Evolutionary conservation across 1,284 basidiomycete species (phyloP).

Genomic region (Tilletia walkeri): DNA sequence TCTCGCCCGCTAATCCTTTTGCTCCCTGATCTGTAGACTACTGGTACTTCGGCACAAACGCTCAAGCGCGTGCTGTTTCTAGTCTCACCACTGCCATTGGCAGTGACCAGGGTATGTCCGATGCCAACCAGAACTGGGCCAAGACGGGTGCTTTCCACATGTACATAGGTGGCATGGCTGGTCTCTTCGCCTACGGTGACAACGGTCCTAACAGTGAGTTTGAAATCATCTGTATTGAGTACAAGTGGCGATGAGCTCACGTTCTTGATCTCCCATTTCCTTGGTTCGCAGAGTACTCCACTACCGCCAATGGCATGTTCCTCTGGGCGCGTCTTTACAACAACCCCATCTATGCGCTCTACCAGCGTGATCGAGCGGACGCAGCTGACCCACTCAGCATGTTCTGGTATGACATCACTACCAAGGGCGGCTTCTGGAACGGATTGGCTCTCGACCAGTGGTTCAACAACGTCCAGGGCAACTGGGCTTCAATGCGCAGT

Average conservation of each 20-base stretch:
- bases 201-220: slow-evolving; percentile 77
- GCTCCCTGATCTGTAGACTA: slow-evolving; percentile 59
- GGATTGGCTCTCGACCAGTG: slow-evolving; percentile 81
- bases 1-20: too few relatives aligned
- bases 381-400: slow-evolving; percentile 93
- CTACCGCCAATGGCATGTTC: slow-evolving; percentile 51
- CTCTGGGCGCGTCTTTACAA: slow-evolving; percentile 41
- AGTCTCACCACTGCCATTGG: slow-evolving; percentile 82
- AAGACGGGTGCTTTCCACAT: slow-evolving; percentile 86
- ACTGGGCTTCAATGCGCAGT: slow-evolving; percentile 88
- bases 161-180: slow-evolving; percentile 78
- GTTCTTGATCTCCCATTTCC: background rate
- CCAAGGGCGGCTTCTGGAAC: slow-evolving; percentile 87
- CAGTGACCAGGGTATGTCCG: slow-evolving; percentile 72
- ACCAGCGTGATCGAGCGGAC: slow-evolving; percentile 80
- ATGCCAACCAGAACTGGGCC: slow-evolving; percentile 60
- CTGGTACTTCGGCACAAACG: slow-evolving; percentile 69
- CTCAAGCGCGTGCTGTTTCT: slow-evolving; percentile 82
- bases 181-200: slow-evolving; percentile 88
- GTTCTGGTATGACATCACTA: slow-evolving; percentile 92
- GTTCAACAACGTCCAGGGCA: slow-evolving; percentile 62
- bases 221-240: too few relatives aligned
- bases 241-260: background rate
- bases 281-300: slow-evolving; percentile 64
- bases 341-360: slow-evolving; percentile 72